phyloP scores from a whole-genome alignment of 495 filamentous ascomycete genomes.

The Amorphotheca resinae region DNA sequence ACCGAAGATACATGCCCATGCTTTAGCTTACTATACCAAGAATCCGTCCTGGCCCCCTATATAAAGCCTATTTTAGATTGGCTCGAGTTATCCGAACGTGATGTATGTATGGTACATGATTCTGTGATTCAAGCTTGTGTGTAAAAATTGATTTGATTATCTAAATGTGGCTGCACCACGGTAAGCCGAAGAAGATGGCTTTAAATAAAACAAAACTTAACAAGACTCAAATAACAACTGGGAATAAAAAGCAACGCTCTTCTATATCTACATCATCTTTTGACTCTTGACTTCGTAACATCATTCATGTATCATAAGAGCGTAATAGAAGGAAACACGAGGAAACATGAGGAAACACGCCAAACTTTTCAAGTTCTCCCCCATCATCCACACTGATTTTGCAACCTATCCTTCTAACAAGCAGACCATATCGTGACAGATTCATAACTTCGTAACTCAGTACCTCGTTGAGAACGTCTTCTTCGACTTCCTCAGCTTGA shows the following conservation, averaged over 20 bases:
- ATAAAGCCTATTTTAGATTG: too few relatives aligned
- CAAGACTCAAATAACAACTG: background rate
- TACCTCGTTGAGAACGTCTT: conserved; percentile 1
- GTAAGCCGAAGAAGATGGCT: too few relatives aligned
- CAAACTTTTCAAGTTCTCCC: background rate
- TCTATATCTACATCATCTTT: conserved; percentile 1
- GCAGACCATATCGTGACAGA: background rate
- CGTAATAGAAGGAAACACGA: background rate
- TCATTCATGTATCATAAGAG: conserved; percentile 1
- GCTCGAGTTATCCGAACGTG: too few relatives aligned
- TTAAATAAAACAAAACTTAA: too few relatives aligned
- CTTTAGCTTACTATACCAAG: too few relatives aligned
- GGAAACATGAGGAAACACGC: too few relatives aligned
- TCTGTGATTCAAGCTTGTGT: too few relatives aligned
- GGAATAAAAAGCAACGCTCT: background rate
- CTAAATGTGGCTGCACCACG: too few relatives aligned
- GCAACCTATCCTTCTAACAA: background rate
- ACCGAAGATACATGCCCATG: too few relatives aligned
- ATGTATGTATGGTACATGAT: too few relatives aligned
- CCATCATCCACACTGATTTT: background rate
- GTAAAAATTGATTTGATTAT: too few relatives aligned
- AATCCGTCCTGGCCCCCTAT: too few relatives aligned
- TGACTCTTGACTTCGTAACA: background rate
- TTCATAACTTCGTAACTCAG: background rate
- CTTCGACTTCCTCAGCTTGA: conserved; percentile 5